Conservation (phyloP, 2,329 filamentous ascomycete genomes). For the Dactylellina haptotyla region DNA sequence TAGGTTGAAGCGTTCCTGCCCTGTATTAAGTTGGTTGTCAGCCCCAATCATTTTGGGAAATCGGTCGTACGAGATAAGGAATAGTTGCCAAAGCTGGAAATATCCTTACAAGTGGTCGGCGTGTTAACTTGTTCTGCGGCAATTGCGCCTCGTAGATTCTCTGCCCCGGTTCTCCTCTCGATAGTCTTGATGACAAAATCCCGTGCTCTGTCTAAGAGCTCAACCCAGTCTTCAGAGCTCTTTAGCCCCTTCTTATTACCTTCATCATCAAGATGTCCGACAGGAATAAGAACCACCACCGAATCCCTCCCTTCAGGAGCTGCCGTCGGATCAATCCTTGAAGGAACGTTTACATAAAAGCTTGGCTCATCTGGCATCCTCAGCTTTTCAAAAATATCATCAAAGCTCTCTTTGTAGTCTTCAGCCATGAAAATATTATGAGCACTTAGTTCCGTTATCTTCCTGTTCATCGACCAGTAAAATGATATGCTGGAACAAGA, state of each 20-base stretch:
- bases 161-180: constrained; percentile 63
- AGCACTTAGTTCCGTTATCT: constrained; percentile 71
- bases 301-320: constrained; percentile 73
- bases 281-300: constrained; percentile 76
- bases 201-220: constrained; percentile 62
- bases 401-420: constrained; percentile 77
- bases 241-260: constrained; percentile 59
- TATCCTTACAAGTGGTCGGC: constrained; percentile 56
- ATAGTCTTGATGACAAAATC: constrained; percentile 64
- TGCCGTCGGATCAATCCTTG: constrained; percentile 73
- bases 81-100: too few species aligned
- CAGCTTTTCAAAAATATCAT: constrained; percentile 77
- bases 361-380: constrained; percentile 74
- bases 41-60: neutral
- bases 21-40: constrained; percentile 55
- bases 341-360: constrained; percentile 82
- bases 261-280: constrained; percentile 70
- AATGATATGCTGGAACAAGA: constrained; percentile 62
- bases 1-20: constrained; percentile 75
- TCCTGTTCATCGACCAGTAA: constrained; percentile 75
- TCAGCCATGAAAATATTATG: constrained; percentile 84
- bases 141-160: constrained; percentile 61
- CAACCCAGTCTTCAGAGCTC: constrained; percentile 62
- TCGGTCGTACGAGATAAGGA: constrained; percentile 48
- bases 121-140: constrained; percentile 64